phyloP scores from a whole-genome alignment of 805 yeast genomes.

The Metschnikowia proteae region DNA sequence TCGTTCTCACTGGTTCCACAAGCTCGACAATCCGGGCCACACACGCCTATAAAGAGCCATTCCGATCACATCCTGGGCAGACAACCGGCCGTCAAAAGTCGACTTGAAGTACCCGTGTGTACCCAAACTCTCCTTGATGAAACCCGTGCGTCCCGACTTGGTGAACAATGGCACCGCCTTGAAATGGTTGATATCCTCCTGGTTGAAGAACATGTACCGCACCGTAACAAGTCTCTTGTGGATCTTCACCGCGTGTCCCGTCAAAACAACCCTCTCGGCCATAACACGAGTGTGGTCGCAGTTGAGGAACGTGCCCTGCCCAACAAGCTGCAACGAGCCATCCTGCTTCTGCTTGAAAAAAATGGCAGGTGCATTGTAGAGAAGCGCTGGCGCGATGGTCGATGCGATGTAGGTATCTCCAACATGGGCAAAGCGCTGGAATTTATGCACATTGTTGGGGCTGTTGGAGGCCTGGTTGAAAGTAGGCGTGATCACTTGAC shows the following conservation, averaged over 20 bases:
- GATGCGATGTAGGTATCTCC: conserved; percentile 73
- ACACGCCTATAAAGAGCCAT: conserved; percentile 92
- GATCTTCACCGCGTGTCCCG: conserved; percentile 94
- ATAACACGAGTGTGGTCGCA: conserved; percentile 80
- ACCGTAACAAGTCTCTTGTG: conserved; percentile 89
- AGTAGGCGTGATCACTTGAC: conserved; percentile 76
- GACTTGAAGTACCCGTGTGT: conserved; percentile 98
- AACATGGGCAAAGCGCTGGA: conserved; percentile 76
- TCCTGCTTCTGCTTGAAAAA: conserved; percentile 55
- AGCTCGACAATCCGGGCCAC: conserved; percentile 65
- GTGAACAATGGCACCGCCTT: conserved; percentile 91
- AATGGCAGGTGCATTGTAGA: conserved; percentile 80
- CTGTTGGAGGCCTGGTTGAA: conserved; percentile 76
- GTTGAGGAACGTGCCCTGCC: conserved; percentile 86
- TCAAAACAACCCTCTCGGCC: conserved; percentile 83
- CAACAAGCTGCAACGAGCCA: conserved; percentile 64
- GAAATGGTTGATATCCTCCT: conserved; percentile 85
- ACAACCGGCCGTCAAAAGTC: conserved; percentile 83
- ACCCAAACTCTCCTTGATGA: conserved; percentile 92
- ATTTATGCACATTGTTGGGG: conserved; percentile 82
- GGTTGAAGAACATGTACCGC: conserved; percentile 94
- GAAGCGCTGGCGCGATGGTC: conserved; percentile 80
- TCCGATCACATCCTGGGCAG: conserved; percentile 89
- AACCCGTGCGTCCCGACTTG: conserved; percentile 88
- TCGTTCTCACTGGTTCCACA: conserved; percentile 21